Evolutionary conservation across 805 yeast species (phyloP), one percentile per base, ranked within the genome.

Genomic region (Suhomyces emberorum): DNA sequence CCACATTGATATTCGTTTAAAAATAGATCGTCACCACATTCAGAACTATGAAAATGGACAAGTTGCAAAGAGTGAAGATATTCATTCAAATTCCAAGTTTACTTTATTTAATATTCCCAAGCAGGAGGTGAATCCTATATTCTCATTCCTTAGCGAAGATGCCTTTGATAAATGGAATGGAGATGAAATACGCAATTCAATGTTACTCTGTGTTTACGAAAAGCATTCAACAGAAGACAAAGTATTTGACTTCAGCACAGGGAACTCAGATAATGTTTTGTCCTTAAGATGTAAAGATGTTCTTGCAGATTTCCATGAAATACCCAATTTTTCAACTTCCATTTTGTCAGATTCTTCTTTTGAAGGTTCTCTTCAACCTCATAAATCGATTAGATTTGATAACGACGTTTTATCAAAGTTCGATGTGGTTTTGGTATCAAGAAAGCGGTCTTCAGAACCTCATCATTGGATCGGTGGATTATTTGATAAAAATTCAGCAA

Each of bases 311-410:
- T 51, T 64, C 2, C 54, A 56, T 18, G 9, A 39, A 3, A 63
- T 80, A 4, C 93, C 91, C 2, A 60, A 74, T 22, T 76, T 89
- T 1, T 51, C 52, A 12, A 55, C 67, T 0, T 40, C 43, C 1
- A 57, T 62, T 10, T 49, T 76, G 1, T 59, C 67, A 4, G 79
- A 79, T 21, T 81, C 88, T 0, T 73, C 85, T 0, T 46, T 61
- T 28, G 82, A 75, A n/a, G 83, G 76, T 3, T 63, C 62, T 0
- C 37, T 52, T 3, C 23, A 45, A 2, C 81, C 86, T 4, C 78
- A 75, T 47, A 57, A 72, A 40, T 69, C 77, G 6, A 28, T 80
- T 2, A 69, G 69, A 35, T 55, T 74, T 6, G 61, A 66, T 9
- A 46, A 70, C 0, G 48, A 63, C 0, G 55, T 65, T 3, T 43